Evolutionary conservation across 2,329 filamentous ascomycete species (phyloP).

Genomic region (Pseudophaeomoniella oleicola): DNA sequence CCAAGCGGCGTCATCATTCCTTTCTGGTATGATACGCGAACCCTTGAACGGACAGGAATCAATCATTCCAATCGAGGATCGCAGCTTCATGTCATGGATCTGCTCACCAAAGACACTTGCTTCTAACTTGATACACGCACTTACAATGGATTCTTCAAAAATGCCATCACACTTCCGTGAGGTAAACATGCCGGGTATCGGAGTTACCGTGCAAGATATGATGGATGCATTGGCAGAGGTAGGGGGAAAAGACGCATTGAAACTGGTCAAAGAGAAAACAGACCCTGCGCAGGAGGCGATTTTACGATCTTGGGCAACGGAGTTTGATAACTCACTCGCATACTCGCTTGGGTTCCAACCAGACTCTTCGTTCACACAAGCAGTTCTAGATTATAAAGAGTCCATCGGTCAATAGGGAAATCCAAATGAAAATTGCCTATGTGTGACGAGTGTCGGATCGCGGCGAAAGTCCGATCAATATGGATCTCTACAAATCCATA

Average conservation of each 20-base stretch:
- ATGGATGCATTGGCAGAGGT: slow-evolving; percentile 40
- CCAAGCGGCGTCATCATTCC: slow-evolving; percentile 47
- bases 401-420: too few species aligned
- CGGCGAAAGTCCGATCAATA: too few species aligned
- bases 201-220: slow-evolving; percentile 40
- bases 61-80: slow-evolving; percentile 34
- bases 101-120: slow-evolving; percentile 38
- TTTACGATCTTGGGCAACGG: slow-evolving; percentile 40
- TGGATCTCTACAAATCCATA: too few species aligned
- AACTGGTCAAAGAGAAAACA: slow-evolving; percentile 36
- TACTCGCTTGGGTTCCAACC: slow-evolving; percentile 35
- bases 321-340: slow-evolving; percentile 38
- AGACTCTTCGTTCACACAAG: slow-evolving; percentile 38
- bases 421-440: too few species aligned
- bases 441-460: too few species aligned
- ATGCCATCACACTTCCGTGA: slow-evolving; percentile 32
- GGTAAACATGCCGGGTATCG: slow-evolving; percentile 42
- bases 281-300: slow-evolving; percentile 36
- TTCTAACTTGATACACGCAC: slow-evolving; percentile 36
- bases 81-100: slow-evolving; percentile 38
- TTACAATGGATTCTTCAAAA: slow-evolving; percentile 27
- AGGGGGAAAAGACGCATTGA: slow-evolving; percentile 36
- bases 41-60: slow-evolving; percentile 42
- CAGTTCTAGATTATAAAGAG: slow-evolving; percentile 42
- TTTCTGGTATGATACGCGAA: slow-evolving; percentile 51